phyloP scores from a whole-genome alignment of 768 basidiomycete species.

The Dendrothele bispora region DNA sequence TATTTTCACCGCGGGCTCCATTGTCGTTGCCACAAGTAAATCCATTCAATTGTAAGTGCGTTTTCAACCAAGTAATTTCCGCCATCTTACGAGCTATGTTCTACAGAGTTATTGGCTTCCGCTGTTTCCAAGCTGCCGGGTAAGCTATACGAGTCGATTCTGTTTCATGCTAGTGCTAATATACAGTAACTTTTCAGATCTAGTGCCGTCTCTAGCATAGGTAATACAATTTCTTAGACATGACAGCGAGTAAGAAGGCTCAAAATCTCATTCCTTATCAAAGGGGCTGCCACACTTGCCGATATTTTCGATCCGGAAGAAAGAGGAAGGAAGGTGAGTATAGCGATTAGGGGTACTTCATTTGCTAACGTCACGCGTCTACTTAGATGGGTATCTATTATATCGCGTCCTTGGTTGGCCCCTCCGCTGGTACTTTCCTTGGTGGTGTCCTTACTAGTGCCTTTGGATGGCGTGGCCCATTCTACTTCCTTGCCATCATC shows the following conservation, averaged over 20 bases:
- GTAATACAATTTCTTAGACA: no score
- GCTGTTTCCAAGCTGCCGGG: constrained; percentile 67
- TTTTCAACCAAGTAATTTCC: no score
- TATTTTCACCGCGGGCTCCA: constrained; percentile 55
- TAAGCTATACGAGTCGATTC: no score
- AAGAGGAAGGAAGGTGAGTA: constrained; percentile 58
- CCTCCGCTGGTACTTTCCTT: constrained; percentile 66
- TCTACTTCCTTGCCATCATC: constrained; percentile 78
- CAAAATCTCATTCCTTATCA: no score
- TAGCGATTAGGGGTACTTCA: not conserved
- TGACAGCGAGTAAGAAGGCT: no score
- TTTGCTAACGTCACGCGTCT: no score
- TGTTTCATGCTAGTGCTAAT: no score
- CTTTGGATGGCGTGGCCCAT: constrained; percentile 77
- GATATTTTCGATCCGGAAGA: constrained; percentile 77
- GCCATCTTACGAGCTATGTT: no score
- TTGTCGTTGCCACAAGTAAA: constrained; percentile 54
- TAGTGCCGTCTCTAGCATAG: constrained; percentile 67
- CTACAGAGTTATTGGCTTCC: constrained; percentile 64
- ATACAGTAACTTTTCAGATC: constrained; percentile 52
- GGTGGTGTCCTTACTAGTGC: constrained; percentile 67
- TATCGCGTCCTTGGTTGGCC: constrained; percentile 78
- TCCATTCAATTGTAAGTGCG: constrained; percentile 46
- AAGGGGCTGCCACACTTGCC: constrained; percentile 75
- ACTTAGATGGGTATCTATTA: constrained; percentile 75